Base-by-base conservation (phyloP, 345 rosid genomes). In the Pelargonium nanum region DNA sequence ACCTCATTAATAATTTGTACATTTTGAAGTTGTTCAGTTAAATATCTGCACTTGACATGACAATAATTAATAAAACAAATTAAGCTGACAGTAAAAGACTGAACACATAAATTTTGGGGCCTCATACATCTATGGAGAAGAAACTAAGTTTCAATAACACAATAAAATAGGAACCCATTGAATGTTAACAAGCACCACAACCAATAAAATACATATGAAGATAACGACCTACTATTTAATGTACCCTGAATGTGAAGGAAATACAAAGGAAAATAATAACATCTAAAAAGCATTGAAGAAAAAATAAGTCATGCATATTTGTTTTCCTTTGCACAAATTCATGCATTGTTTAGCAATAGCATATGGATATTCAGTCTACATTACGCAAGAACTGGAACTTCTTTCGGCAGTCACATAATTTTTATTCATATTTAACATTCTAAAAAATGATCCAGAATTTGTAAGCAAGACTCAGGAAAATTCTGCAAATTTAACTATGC, bases 21-120 rank as follows among this genome's bases (percentile, higher is more conserved):
- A 70, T 86, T 93, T 62, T 78, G 81, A 63, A 93, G 75, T 76
- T 90, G 97, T 53, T 86, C 97, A 58, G 86, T 84, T 62, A 87
- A 74, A 78, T 86, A 83, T 77, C 99, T 93, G 76, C 67, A 66
- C 26, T 65, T n/a, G 53, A 16, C 19, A 68, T 19, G 51, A 24
- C 53, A 22, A 25, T 45, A 34, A 54, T 15, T 50, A 52, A 32
- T 22, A 25, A 19, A 30, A 16, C 20, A 32, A 51, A 72, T 2
- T 22, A 10, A 20, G n/a, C 26, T 25, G 7, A 10, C 24, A 19
- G 2, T 2, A 62, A 48, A 50, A 22, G 64, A 6, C 22, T 30
- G 20, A 32, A 26, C n/a, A 52, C n/a, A 13, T 21, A 17, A 17
- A 40, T 21, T 17, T 6, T 12, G n/a, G n/a, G n/a, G n/a, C n/a